These are phyloP conservation scores for Syzygium oleosum DNA, from an alignment of 345 rosid species.

Conservation along the genomic window DNA sequence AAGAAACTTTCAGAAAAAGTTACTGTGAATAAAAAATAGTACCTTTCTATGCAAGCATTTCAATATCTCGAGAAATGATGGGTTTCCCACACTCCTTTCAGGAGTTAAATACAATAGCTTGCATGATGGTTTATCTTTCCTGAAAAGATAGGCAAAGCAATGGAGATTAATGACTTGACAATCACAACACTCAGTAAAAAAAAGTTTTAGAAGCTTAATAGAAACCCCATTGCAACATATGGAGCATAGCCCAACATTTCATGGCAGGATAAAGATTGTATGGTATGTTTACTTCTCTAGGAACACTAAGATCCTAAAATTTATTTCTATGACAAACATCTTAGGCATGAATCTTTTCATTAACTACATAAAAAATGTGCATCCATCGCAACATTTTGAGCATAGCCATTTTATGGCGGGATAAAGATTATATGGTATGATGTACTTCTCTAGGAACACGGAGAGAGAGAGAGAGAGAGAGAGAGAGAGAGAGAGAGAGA, in stretches of 20 bases:
- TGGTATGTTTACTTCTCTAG: neutral
- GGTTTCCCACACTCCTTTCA: neutral
- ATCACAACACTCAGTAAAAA: neutral
- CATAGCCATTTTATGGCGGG: fast-evolving
- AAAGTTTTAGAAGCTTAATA: fast-evolving
- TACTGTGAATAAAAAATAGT: neutral
- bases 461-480: neutral
- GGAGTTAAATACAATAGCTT: too few species aligned
- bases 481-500: neutral
- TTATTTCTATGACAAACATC: neutral
- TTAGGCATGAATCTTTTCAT: neutral
- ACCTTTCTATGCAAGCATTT: conserved; percentile 65
- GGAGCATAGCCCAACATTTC: neutral
- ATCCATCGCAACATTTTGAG: neutral
- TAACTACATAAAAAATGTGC: neutral
- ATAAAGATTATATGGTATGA: neutral
- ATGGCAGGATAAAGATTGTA: fast-evolving
- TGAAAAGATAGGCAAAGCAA: neutral
- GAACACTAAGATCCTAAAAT: neutral
- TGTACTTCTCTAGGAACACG: neutral
- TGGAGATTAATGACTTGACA: neutral
- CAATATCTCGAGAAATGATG: conserved; percentile 47
- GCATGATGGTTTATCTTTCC: conserved; percentile 28
- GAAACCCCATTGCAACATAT: neutral
- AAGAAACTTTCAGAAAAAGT: too few species aligned